Evolutionary conservation across 2,329 filamentous ascomycete species (phyloP), one percentile per base, ranked within the genome.

Genomic region (Colletotrichum limetticola): DNA sequence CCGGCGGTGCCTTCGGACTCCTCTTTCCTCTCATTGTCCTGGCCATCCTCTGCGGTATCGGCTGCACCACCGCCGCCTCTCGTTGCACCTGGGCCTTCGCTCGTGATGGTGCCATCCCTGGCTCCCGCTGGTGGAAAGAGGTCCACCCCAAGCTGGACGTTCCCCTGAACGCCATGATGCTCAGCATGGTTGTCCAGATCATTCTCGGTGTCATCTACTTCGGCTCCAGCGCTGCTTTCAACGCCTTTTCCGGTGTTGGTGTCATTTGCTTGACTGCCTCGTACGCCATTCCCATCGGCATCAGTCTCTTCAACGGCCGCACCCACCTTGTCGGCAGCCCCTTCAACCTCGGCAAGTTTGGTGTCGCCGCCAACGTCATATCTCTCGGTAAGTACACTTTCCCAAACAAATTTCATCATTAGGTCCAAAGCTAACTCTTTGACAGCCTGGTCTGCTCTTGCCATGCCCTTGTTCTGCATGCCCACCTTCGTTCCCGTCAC

Each of bases 401-500:
- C 16, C 37, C 19, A 19, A 42, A 42, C 32, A 62, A 58, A 53
- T 42, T 72, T 72, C 65, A 63, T 70, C 72, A 24, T 75, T 1
- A 2, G n/a, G 11, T 35, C 1, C 5, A 12, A 28, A 3, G 75
- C 80, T 83, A 76, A 82, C 77, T 68, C 71, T 63, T 16, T 61
- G n/a, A 57, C 37, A 91, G 89, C 83, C 65, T 94, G 92, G 92
- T 92, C 90, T 67, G 76, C 87, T 16, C 87, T 95, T 66, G 92
- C 91, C 46, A 89, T 94, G 65, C 92, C 92, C 1, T 88, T 94
- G 19, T 94, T 94, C 86, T 94, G 91, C 82, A 93, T 93, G 91
- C 92, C 92, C 0, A 87, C 90, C 0, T 82, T 82, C 56, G 83
- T 93, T n/a, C 90, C 90, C 6, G 90, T 93, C 52, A 87, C 86